Evolutionary conservation across 2,329 filamentous ascomycete species (phyloP), one percentile per base, ranked within the genome.

Genomic region (Gaeumannomyces sp.): DNA sequence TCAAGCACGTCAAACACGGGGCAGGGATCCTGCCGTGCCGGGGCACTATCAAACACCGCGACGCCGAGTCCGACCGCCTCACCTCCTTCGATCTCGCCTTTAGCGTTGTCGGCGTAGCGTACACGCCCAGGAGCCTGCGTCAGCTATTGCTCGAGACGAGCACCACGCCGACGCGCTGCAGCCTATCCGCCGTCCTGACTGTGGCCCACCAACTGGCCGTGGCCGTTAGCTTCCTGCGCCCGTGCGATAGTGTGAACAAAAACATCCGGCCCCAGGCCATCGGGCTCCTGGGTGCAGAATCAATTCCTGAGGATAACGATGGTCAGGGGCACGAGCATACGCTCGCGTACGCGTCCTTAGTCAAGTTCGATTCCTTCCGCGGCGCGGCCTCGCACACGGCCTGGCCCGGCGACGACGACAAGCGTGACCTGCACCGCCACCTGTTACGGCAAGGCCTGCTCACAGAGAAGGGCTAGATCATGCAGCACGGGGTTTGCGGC

Each of bases 401-500:
- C 8, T 10, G 31, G 59, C 1, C 4, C 8, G 28, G 28, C 19
- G 59, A 60, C 19, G 29, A 19, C 22, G 59, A 25, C 25, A 5
- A 29, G 28, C 10, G 27, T 4, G 19, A 60, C 29, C 29, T 60
- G 59, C 35, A 61, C 35, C 33, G 35, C 6, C 60, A 61, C 33
- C 60, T 33, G 11, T 31, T 10, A n/a, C 60, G 60, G 29, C 60
- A 61, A 22, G 60, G 60, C 11, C 19, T 38, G 10, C n/a, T 11
- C 2, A 33, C n/a, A 11, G 19, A 61, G 33, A 11, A 45, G 8
- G 13, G 16, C 22, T 61, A 38, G n/a, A 27, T 45, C 3, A 61
- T 61, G 60, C 60, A 61, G 33, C 33, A 61, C 33, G 60, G 50
- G 25, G 33, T 61, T 8, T 61, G 50, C 19, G 27, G 60, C 60